These are phyloP conservation scores for Kodamaea anthophila DNA, from an alignment of 1,139 yeast genomes.

Conservation along the genomic window DNA sequence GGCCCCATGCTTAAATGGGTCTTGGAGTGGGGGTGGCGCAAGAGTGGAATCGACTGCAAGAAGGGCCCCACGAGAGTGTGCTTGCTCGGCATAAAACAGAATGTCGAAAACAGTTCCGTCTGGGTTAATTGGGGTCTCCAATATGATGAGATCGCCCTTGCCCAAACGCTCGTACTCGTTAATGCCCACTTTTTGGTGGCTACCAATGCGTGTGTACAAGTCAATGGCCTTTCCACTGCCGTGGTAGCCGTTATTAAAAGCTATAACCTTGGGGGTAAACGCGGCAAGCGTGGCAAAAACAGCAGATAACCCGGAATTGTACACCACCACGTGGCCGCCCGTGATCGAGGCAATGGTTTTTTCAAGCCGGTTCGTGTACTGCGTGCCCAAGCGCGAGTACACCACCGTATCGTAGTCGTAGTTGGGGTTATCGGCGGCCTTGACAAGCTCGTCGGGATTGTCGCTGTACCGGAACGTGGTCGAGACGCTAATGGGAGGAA, in stretches of 20 bases:
- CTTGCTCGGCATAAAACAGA: constrained; percentile 52
- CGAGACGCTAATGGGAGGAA: constrained; percentile 75
- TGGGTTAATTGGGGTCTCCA: constrained; percentile 89
- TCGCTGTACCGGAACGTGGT: constrained; percentile 67
- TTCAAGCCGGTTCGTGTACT: constrained; percentile 64
- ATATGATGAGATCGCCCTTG: constrained; percentile 70
- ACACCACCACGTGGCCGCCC: constrained; percentile 51
- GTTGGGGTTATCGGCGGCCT: constrained; percentile 29
- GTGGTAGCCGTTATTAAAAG: constrained; percentile 78
- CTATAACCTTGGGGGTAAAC: constrained; percentile 66
- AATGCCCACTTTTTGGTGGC: constrained; percentile 47
- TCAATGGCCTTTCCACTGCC: constrained; percentile 72
- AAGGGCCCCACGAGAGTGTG: constrained; percentile 65
- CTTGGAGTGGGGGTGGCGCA: constrained; percentile 88
- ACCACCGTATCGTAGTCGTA: constrained; percentile 9
- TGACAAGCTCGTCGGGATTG: constrained; percentile 48
- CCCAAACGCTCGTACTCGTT: constrained; percentile 42
- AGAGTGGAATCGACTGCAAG: constrained; percentile 79
- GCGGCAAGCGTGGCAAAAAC: constrained; percentile 72
- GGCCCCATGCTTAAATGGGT: constrained; percentile 75
- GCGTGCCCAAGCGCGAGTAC: constrained; percentile 73
- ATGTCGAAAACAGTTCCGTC: constrained; percentile 67
- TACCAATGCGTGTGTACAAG: constrained; percentile 55
- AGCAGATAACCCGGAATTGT: constrained; percentile 76
- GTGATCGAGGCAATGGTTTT: constrained; percentile 54